phyloP scores from a whole-genome alignment of 2,329 filamentous ascomycete genomes.

The Emmonsiellopsis sp. region DNA sequence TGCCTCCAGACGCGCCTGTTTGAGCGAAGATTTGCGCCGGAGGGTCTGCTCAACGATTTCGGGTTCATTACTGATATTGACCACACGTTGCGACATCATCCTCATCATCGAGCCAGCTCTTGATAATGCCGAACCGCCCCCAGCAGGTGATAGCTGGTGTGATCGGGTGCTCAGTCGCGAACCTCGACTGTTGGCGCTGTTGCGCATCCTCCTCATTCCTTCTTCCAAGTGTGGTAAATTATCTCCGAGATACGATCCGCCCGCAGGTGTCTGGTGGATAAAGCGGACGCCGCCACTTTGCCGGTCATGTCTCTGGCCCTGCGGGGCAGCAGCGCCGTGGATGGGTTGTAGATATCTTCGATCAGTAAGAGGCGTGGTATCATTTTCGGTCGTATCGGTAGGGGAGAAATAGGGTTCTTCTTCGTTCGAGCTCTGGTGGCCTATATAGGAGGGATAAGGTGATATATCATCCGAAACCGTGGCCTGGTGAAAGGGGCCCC shows the following conservation, averaged over 20 bases:
- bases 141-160: conserved; percentile 54
- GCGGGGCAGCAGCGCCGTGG: conserved; percentile 37
- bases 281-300: conserved; percentile 47
- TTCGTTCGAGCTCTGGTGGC: conserved; percentile 27
- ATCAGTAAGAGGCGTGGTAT: conserved; percentile 53
- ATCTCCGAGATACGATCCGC: conserved; percentile 48
- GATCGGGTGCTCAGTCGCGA: conserved; percentile 16
- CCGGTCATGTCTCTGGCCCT: conserved; percentile 39
- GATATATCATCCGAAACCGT: conserved; percentile 4
- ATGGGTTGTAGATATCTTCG: conserved; percentile 47
- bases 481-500: neutral
- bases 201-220: conserved; percentile 43
- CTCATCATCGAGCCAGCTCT: conserved; percentile 67
- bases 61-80: conserved; percentile 90
- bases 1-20: conserved; percentile 41
- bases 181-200: conserved; percentile 40
- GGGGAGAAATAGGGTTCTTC: conserved; percentile 47
- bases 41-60: conserved; percentile 68
- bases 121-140: conserved; percentile 52
- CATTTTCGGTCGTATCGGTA: conserved; percentile 42
- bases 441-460: conserved; percentile 5
- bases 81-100: conserved; percentile 91
- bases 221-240: conserved; percentile 53
- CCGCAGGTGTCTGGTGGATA: conserved; percentile 27
- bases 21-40: conserved; percentile 47